Conservation (phyloP, 2,329 filamentous ascomycete genomes). For the Hysterium pulicare region DNA sequence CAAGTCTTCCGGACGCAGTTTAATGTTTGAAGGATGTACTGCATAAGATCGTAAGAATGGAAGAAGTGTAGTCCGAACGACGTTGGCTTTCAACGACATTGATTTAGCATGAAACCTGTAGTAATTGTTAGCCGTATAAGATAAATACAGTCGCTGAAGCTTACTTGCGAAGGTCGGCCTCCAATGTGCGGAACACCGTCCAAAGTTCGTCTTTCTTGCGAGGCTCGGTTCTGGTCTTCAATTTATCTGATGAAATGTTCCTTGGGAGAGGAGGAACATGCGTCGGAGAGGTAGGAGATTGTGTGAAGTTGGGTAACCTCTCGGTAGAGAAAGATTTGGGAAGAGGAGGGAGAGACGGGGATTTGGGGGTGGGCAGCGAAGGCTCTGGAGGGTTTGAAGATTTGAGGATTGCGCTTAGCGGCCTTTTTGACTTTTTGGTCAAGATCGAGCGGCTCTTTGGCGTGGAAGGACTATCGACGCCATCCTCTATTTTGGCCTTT, state of each 20-base stretch:
- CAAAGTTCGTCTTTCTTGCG: conserved; percentile 68
- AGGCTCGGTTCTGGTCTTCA: conserved; percentile 37
- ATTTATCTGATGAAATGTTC: conserved; percentile 39
- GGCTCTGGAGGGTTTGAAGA: conserved; percentile 12
- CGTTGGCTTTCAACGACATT: conserved; percentile 68
- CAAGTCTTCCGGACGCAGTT: conserved; percentile 72
- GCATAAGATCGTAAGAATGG: conserved; percentile 73
- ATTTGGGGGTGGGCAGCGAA: conserved; percentile 10
- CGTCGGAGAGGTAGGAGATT: conserved; percentile 34
- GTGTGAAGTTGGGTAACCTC: conserved; percentile 36
- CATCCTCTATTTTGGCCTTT: conserved; percentile 20
- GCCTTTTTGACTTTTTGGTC: conserved; percentile 34
- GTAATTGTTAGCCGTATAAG: not conserved
- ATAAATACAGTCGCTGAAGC: conserved; percentile 19
- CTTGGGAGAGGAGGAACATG: conserved; percentile 43
- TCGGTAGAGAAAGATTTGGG: conserved; percentile 51
- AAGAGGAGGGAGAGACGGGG: conserved; percentile 38
- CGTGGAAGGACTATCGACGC: conserved; percentile 6
- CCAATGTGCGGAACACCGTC: conserved; percentile 64
- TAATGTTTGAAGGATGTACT: conserved; percentile 62
- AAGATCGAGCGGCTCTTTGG: conserved; percentile 19
- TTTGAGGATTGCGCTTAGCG: conserved; percentile 32
- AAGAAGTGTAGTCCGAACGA: conserved; percentile 68
- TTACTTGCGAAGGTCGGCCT: conserved; percentile 65
- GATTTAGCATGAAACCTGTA: conserved; percentile 68